Conservation (phyloP, 345 rosid genomes). For the Corchorus olitorius region DNA sequence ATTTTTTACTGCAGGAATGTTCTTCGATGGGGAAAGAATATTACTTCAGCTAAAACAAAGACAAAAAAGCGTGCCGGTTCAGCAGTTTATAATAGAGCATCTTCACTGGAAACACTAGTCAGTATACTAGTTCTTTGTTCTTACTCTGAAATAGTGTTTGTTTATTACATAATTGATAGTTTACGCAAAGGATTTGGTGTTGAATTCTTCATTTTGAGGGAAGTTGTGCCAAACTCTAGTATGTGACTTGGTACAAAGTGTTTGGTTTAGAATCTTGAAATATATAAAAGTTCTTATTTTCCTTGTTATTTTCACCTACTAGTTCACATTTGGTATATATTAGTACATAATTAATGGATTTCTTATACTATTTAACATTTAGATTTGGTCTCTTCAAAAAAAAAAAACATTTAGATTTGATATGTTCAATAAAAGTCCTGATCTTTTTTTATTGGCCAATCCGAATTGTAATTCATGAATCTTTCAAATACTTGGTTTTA, state of each 20-base stretch:
- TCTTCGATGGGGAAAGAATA: constrained; percentile 72
- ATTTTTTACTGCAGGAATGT: constrained; percentile 41
- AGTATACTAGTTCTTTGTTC: constrained; percentile 27
- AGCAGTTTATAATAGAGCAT: constrained; percentile 67
- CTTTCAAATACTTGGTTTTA: background rate
- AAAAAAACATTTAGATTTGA: background rate
- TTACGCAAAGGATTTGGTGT: background rate
- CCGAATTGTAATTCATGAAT: background rate
- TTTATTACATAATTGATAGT: background rate
- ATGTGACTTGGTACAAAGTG: background rate
- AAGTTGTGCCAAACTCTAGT: background rate
- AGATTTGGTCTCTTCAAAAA: background rate
- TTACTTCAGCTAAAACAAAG: constrained; percentile 48
- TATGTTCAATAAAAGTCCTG: background rate
- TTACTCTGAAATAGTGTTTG: background rate
- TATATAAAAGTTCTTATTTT: background rate
- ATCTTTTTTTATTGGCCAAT: no score
- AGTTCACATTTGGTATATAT: background rate
- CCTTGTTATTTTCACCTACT: background rate
- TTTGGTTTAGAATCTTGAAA: background rate
- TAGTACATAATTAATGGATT: background rate
- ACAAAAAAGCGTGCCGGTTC: constrained; percentile 63
- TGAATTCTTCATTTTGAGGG: background rate
- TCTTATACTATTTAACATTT: background rate
- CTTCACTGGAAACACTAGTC: constrained; percentile 69